These are phyloP conservation scores for Monascus purpureus DNA, from an alignment of 495 filamentous ascomycete genomes.

Conservation along the genomic window DNA sequence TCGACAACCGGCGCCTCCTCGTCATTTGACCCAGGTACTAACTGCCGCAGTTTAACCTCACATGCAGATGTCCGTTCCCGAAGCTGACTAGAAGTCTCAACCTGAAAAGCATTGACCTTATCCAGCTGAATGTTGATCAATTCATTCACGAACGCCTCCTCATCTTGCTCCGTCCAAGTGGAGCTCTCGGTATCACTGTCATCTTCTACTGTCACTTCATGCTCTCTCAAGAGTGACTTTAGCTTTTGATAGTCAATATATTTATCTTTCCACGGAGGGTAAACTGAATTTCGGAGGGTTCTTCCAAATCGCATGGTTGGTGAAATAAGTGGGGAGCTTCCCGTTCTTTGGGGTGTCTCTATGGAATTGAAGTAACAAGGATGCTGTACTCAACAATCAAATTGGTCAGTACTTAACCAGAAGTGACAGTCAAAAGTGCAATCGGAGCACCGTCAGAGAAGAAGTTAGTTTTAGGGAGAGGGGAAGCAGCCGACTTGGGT, in stretches of 20 bases:
- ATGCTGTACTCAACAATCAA: too few species aligned
- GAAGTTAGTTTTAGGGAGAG: too few species aligned
- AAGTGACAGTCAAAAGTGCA: too few species aligned
- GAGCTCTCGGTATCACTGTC: constrained; percentile 35
- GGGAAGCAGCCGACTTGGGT: too few species aligned
- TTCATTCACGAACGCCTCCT: constrained; percentile 86
- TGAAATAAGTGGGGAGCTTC: neutral
- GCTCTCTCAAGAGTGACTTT: constrained; percentile 72
- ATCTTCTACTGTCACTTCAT: constrained; percentile 35
- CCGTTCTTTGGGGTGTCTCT: too few species aligned
- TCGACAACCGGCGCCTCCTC: constrained; percentile 15
- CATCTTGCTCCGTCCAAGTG: constrained; percentile 90
- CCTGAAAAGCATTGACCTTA: constrained; percentile 86
- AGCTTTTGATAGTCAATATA: constrained; percentile 95
- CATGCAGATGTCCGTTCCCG: constrained; percentile 49
- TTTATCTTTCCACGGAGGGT: constrained; percentile 78
- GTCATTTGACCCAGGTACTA: constrained; percentile 18
- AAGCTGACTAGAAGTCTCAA: constrained; percentile 54
- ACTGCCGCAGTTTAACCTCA: constrained; percentile 35
- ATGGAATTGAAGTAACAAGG: too few species aligned
- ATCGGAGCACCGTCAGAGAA: too few species aligned
- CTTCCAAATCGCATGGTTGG: constrained; percentile 75
- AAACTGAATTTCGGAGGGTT: constrained; percentile 64
- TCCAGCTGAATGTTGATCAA: constrained; percentile 87
- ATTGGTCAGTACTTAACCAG: too few species aligned